Percentiles rank a stretch among this genome's conserved stretches.
phyloP scores from a whole-genome alignment of 768 basidiomycete genomes.

The Glaciozyma antarctica region DNA sequence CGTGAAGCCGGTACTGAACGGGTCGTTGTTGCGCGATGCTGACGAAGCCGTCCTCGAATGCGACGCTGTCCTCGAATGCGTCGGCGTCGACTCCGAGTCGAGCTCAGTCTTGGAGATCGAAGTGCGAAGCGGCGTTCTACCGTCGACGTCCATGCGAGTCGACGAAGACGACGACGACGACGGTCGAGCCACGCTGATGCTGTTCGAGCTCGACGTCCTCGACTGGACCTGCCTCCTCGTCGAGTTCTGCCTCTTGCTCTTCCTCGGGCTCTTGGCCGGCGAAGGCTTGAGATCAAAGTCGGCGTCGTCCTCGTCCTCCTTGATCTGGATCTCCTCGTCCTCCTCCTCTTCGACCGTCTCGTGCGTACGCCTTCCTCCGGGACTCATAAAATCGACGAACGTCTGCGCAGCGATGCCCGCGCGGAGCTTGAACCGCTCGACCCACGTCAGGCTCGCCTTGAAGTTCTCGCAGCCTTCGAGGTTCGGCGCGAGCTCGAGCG shows the following conservation, averaged over 20 bases:
- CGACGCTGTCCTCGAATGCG: slow-evolving; percentile 3
- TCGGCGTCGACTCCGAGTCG: slow-evolving; percentile 25
- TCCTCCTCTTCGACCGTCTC: neutral
- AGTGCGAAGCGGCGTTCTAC: neutral
- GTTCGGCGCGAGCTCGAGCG: slow-evolving; percentile 54
- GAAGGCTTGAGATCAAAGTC: slow-evolving; percentile 3
- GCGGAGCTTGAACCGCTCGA: slow-evolving; percentile 82
- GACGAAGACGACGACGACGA: no score
- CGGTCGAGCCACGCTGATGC: slow-evolving; percentile 1
- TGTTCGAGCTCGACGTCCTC: neutral
- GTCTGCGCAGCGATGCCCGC: slow-evolving; percentile 48
- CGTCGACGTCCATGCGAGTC: neutral
- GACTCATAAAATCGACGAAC: slow-evolving; percentile 1
- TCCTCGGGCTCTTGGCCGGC: slow-evolving; percentile 1
- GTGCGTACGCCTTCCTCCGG: neutral
- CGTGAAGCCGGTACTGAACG: no score
- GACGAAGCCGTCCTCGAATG: neutral
- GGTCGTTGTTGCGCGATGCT: neutral
- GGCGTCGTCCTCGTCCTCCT: slow-evolving; percentile 1
- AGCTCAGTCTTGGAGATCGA: neutral
- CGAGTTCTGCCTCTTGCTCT: neutral
- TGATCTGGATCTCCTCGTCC: neutral
- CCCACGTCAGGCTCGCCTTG: slow-evolving; percentile 86
- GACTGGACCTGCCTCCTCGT: neutral
- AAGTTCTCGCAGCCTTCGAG: slow-evolving; percentile 54